Percentiles rank a stretch among this genome's conserved stretches.
Conservation (phyloP, 2,329 filamentous ascomycete species). For the Leptographium procerum region DNA sequence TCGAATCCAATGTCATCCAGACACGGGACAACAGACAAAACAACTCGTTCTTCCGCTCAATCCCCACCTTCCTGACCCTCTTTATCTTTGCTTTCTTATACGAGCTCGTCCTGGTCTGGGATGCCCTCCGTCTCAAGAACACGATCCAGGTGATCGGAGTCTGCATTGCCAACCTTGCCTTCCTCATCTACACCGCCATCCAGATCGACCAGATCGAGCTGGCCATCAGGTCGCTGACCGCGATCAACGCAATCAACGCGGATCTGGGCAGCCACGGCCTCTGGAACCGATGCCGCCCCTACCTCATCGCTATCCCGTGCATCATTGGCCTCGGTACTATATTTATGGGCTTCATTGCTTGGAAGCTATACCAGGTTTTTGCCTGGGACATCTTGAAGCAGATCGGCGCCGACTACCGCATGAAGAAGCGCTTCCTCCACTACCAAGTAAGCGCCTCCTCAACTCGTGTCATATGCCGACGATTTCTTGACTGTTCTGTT, state of each 20-base stretch:
- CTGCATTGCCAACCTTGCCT: conserved; percentile 81
- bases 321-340: conserved; percentile 69
- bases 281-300: conserved; percentile 61
- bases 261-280: conserved; percentile 30
- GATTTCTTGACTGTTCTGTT: not conserved
- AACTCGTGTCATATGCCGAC: not conserved
- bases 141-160: conserved; percentile 97
- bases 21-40: conserved; percentile 29
- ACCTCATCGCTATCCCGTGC: conserved; percentile 73
- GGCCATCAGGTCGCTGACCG: conserved; percentile 49
- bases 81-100: conserved; percentile 98
- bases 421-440: conserved; percentile 92
- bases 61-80: conserved; percentile 88
- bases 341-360: conserved; percentile 64
- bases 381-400: conserved; percentile 99
- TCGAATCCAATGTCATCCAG: conserved; percentile 52
- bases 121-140: conserved; percentile 88
- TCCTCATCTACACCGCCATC: conserved; percentile 85
- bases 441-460: conserved; percentile 60
- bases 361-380: conserved; percentile 97
- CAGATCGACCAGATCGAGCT: conserved; percentile 83
- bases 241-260: conserved; percentile 28
- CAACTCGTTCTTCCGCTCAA: conserved; percentile 53
- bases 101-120: conserved; percentile 79
- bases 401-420: conserved; percentile 89